Conservation (phyloP, 2,329 filamentous ascomycete genomes). For the Cladosporium sp. region DNA sequence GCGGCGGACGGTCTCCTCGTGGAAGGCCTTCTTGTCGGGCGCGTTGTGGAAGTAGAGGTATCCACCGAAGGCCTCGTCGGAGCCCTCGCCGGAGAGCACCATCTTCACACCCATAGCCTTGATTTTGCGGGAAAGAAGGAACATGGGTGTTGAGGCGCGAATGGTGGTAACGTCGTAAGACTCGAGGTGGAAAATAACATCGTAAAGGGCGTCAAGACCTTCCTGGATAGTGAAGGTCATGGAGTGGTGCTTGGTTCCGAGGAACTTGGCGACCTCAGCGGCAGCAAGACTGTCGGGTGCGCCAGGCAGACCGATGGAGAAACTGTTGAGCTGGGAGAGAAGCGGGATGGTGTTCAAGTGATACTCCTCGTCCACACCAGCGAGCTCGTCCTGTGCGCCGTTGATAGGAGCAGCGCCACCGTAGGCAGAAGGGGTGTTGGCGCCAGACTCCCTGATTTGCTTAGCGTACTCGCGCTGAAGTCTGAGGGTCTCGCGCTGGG, state of each 20-base stretch:
- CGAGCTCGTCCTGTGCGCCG: conserved; percentile 61
- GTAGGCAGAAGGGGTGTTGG: conserved; percentile 31
- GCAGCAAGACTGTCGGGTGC: conserved; percentile 92
- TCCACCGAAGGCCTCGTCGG: conserved; percentile 96
- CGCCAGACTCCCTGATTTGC: conserved; percentile 37
- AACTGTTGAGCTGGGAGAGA: conserved; percentile 94
- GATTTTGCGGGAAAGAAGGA: conserved; percentile 95
- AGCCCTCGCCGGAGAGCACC: conserved; percentile 95
- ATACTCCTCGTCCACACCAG: conserved; percentile 92
- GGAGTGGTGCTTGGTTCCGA: conserved; percentile 96
- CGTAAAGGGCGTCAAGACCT: conserved; percentile 91
- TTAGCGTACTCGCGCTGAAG: conserved; percentile 55
- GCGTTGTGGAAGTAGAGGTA: conserved; percentile 99
- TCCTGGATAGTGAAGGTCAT: conserved; percentile 99
- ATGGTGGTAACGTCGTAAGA: conserved; percentile 98
- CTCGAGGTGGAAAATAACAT: conserved; percentile 98
- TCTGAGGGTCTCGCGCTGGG: conserved; percentile 84
- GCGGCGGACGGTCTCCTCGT: conserved; percentile 88
- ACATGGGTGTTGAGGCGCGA: conserved; percentile 97
- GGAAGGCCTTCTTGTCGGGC: conserved; percentile 87
- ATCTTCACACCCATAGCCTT: conserved; percentile 99
- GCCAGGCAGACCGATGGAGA: conserved; percentile 93
- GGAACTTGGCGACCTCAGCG: conserved; percentile 89
- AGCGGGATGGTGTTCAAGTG: conserved; percentile 86
- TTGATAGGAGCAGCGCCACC: conserved; percentile 40